A percentile compares a stretch with the other conserved stretches of the same genome.
Conservation (phyloP, 176 grass and related monocot genomes). For the Elaeis guineensis region DNA sequence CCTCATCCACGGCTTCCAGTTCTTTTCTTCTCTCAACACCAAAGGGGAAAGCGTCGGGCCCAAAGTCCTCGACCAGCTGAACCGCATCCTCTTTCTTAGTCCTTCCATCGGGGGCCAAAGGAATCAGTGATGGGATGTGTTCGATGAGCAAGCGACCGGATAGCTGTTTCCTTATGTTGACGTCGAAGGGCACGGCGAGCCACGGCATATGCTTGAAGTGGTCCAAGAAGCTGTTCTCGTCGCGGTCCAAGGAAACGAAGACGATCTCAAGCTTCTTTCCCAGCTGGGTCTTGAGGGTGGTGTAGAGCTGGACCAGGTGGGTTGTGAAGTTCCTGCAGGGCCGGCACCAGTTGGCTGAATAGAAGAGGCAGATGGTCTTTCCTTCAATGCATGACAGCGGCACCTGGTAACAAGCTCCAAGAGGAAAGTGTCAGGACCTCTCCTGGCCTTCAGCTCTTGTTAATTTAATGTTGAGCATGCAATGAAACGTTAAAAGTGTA, state of each 20-base stretch:
- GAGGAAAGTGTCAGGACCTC: too few species aligned
- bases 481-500: too few species aligned
- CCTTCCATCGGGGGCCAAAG: slow-evolving; percentile 11
- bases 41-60: slow-evolving; percentile 41
- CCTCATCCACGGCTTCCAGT: slow-evolving; percentile 34
- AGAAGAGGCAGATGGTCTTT: slow-evolving; percentile 37
- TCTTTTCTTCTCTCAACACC: slow-evolving; percentile 31
- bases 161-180: slow-evolving; percentile 5
- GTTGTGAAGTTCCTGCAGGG: slow-evolving; percentile 43
- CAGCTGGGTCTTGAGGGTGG: slow-evolving; percentile 4
- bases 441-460: too few species aligned
- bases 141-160: slow-evolving; percentile 18
- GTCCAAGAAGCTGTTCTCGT: slow-evolving; percentile 29
- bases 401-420: slow-evolving; percentile 1
- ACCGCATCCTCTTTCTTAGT: slow-evolving; percentile 17
- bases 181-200: slow-evolving; percentile 40
- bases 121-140: slow-evolving; percentile 35
- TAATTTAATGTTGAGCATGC: too few species aligned
- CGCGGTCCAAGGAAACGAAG: slow-evolving; percentile 36
- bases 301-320: slow-evolving; percentile 36
- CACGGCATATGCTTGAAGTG: slow-evolving; percentile 45
- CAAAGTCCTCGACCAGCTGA: slow-evolving; percentile 33
- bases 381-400: slow-evolving; percentile 33
- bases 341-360: slow-evolving; percentile 45
- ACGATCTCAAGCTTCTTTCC: slow-evolving; percentile 32